Evolutionary conservation across 345 rosid species (phyloP).

Genomic region (Dipteronia sinensis): DNA sequence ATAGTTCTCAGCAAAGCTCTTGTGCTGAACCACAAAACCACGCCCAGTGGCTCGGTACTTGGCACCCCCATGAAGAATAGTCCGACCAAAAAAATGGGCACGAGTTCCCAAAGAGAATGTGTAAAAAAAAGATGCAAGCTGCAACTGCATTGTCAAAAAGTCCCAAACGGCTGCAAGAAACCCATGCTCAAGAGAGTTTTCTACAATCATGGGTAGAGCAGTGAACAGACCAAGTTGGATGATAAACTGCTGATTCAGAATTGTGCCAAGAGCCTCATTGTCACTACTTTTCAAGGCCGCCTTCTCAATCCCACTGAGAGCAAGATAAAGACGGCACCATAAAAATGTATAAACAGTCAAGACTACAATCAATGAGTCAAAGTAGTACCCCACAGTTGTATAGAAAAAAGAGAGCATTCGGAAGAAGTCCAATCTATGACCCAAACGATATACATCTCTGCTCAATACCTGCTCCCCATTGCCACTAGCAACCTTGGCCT

Average conservation of each 20-base stretch:
- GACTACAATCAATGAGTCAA: slow-evolving; percentile 72
- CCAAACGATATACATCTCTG: slow-evolving; percentile 84
- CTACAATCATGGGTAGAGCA: slow-evolving; percentile 86
- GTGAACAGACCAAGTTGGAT: slow-evolving; percentile 82
- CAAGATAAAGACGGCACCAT: slow-evolving; percentile 88
- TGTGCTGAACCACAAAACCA: slow-evolving; percentile 88
- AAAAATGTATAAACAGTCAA: slow-evolving; percentile 71
- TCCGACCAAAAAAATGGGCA: slow-evolving; percentile 82
- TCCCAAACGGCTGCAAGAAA: slow-evolving; percentile 84
- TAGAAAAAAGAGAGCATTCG: slow-evolving; percentile 83
- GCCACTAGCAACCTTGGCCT: slow-evolving; percentile 92
- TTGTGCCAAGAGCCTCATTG: slow-evolving; percentile 61
- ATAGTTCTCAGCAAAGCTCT: slow-evolving; percentile 78
- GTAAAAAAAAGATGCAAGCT: slow-evolving; percentile 77
- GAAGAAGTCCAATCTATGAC: slow-evolving; percentile 87
- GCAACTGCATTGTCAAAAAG: slow-evolving; percentile 81
- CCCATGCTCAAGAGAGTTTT: slow-evolving; percentile 85
- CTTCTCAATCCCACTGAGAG: slow-evolving; percentile 78
- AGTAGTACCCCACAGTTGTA: slow-evolving; percentile 75
- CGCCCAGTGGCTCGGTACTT: slow-evolving; percentile 94
- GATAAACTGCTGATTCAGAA: slow-evolving; percentile 86
- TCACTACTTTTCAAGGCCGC: slow-evolving; percentile 41
- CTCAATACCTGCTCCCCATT: slow-evolving; percentile 93
- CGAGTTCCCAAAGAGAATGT: slow-evolving; percentile 90
- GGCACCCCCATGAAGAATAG: slow-evolving; percentile 94